Conservation (phyloP, 2,329 filamentous ascomycete genomes). For the Cordyceps cateniannulata region DNA sequence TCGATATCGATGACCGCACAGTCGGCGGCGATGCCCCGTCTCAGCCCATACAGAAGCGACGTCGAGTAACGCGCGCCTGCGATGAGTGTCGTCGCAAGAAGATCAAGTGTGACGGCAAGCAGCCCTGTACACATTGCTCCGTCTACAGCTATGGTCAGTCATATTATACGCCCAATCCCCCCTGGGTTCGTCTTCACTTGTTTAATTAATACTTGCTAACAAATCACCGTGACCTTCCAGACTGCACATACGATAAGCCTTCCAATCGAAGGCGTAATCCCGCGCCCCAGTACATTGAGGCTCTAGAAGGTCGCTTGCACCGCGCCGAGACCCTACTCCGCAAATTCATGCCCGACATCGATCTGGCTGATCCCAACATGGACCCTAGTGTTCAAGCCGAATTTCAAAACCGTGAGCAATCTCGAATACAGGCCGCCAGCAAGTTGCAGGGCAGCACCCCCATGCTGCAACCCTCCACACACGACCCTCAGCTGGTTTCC, state of each 20-base stretch:
- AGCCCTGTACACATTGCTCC: slow-evolving; percentile 90
- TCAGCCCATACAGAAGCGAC: slow-evolving; percentile 65
- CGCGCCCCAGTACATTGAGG: slow-evolving; percentile 87
- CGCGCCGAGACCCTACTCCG: slow-evolving; percentile 75
- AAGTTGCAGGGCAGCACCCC: slow-evolving; percentile 32
- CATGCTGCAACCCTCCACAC: slow-evolving; percentile 32
- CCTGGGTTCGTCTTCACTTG: not conserved
- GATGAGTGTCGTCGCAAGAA: slow-evolving; percentile 81
- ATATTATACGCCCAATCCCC: not conserved
- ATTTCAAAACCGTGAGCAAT: slow-evolving; percentile 49
- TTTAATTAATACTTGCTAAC: not conserved
- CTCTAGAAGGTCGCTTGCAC: slow-evolving; percentile 73
- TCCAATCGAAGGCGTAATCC: slow-evolving; percentile 88
- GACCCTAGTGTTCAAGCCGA: slow-evolving; percentile 71
- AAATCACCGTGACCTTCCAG: slow-evolving; percentile 36
- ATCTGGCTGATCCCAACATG: slow-evolving; percentile 77
- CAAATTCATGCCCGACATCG: slow-evolving; percentile 74
- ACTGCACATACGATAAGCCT: slow-evolving; percentile 93
- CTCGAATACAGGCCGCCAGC: slow-evolving; percentile 37
- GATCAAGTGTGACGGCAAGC: slow-evolving; percentile 82
- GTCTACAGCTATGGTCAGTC: slow-evolving; percentile 92
- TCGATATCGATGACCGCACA: slow-evolving; percentile 32
- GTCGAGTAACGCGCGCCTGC: slow-evolving; percentile 73
- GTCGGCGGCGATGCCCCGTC: slow-evolving; percentile 25
- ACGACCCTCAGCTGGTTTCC: slow-evolving; percentile 74